Evolutionary conservation across 352 stramenopile genomes (phyloP), one percentile per base, ranked within the genome.

Genomic region (Plasmopara muralis): DNA sequence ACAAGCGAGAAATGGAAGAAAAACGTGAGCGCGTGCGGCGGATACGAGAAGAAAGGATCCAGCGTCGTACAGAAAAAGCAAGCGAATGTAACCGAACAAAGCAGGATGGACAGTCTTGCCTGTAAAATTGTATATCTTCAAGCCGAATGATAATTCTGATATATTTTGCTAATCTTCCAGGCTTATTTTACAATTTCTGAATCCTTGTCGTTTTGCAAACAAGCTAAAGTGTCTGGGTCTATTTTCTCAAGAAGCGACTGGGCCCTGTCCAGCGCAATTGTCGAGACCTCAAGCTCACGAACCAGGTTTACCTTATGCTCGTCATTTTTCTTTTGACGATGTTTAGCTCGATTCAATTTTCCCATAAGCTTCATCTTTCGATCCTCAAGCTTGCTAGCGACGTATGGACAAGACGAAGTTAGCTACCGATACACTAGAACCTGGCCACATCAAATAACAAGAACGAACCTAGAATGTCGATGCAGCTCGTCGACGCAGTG

Each of bases 1-100:
- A 90, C 18, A 71, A 87, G 13, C 68, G 74, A 54, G 73, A 90
- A 25, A 69, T 85, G 43, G 80, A 84, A 14, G 75, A 79, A 46
- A 88, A 84, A 40, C 69, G 68, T 25, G 77, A 88, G 57, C 77
- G 75, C 39, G 77, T 87, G 25, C 62, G 64, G 14, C 73, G 75
- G 9, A 84, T 88, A 48, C 70, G 70, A 48, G 59, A 74, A 58
- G 66, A 85, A 56, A 74, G 70, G 14, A 60, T 68, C 6, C 59
- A 66, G 6, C 64, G 64, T 44, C 63, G 59, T 31, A 34, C 46
- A 13, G 63, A 47, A 25, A 72, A 60, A 53, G 7, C 49, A 63
- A 25, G 56, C 20, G n/a, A n/a, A 57, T n/a, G 42, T 47, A 52
- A 71, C 58, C 51, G 28, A 18, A 15, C 41, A 20, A 60, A 64